phyloP scores from a whole-genome alignment of 352 stramenopile genomes.

The Thraustochytrium striatum region DNA sequence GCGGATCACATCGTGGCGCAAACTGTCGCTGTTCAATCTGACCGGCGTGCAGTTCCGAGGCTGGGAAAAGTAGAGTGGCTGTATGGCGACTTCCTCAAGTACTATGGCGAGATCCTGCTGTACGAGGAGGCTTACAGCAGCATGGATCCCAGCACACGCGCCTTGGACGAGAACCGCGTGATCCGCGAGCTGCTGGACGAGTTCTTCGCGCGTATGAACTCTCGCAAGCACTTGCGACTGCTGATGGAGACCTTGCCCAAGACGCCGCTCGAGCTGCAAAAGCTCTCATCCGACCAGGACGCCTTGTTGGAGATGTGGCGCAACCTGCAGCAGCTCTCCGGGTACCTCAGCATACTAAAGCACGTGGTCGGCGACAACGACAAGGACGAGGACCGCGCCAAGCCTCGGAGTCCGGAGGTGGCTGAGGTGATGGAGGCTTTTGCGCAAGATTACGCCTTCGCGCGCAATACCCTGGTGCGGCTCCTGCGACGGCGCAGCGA shows the following conservation, averaged over 20 bases:
- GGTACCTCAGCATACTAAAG: neutral
- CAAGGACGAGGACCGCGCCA: neutral
- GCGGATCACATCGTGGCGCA: no score
- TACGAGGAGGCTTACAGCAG: constrained; percentile 6
- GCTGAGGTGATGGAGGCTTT: neutral
- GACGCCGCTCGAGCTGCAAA: neutral
- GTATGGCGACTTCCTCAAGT: neutral
- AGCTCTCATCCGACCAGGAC: neutral
- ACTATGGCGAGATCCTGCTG: constrained; percentile 29
- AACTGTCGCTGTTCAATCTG: no score
- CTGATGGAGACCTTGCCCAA: constrained; percentile 4
- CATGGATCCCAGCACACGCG: neutral
- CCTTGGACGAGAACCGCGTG: neutral
- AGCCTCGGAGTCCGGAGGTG: neutral
- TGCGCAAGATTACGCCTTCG: constrained; percentile 6
- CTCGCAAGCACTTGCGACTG: neutral
- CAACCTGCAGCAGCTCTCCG: neutral
- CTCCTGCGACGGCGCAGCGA: neutral
- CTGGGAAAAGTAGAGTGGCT: no score
- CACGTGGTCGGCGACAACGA: neutral
- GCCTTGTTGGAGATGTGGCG: neutral
- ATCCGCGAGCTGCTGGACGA: neutral
- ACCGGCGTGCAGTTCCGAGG: no score
- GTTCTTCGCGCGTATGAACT: neutral
- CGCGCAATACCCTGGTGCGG: neutral